A percentile compares a stretch with the other conserved stretches of the same genome.
phyloP scores from a whole-genome alignment of 768 basidiomycete species.

The Lentinula lateritia region DNA sequence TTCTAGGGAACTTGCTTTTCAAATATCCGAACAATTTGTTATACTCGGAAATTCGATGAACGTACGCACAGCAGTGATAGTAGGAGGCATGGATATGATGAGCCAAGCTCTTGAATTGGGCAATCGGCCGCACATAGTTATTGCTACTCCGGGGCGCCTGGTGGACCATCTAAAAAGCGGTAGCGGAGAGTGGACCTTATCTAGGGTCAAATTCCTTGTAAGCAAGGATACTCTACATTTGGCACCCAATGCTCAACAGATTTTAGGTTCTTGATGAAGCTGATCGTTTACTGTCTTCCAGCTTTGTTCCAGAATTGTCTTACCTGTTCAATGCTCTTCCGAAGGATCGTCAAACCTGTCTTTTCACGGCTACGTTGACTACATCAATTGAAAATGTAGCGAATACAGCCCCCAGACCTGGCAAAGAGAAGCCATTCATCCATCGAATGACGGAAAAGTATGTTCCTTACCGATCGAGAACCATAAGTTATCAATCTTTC shows the following conservation, averaged over 20 bases:
- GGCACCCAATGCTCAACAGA: not conserved
- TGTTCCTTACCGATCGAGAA: conserved; percentile 7
- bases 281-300: conserved; percentile 83
- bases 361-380: conserved; percentile 95
- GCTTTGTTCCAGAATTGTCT: conserved; percentile 81
- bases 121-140: conserved; percentile 84
- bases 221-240: conserved; percentile 12
- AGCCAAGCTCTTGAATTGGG: conserved; percentile 83
- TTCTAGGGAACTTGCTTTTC: conserved; percentile 89
- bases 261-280: conserved; percentile 91
- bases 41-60: conserved; percentile 82
- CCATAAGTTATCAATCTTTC: not conserved
- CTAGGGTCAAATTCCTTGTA: conserved; percentile 81
- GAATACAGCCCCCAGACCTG: conserved; percentile 63
- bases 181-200: conserved; percentile 78
- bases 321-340: conserved; percentile 76
- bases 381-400: conserved; percentile 78
- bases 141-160: conserved; percentile 94
- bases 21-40: conserved; percentile 93
- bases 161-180: conserved; percentile 84
- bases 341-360: conserved; percentile 85
- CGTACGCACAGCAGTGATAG: conserved; percentile 80
- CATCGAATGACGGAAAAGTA: conserved; percentile 74
- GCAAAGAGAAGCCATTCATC: conserved; percentile 84
- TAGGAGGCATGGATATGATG: conserved; percentile 99